Evolutionary conservation across 2,329 filamentous ascomycete genomes (phyloP).

Genomic region (Phyllosticta capitalensis): DNA sequence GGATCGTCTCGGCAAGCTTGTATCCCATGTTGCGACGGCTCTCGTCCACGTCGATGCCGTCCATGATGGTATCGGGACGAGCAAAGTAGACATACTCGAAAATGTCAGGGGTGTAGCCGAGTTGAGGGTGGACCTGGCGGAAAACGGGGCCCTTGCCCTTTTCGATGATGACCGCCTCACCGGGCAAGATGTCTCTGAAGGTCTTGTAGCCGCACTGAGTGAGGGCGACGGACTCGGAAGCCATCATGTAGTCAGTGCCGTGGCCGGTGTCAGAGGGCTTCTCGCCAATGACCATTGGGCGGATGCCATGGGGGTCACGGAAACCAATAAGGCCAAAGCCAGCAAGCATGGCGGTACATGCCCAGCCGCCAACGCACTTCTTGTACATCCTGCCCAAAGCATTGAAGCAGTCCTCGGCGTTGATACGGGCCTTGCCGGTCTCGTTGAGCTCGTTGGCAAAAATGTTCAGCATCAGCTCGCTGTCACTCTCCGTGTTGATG

Average conservation of each 20-base stretch:
- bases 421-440: conserved; percentile 72
- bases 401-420: conserved; percentile 66
- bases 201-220: conserved; percentile 70
- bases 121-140: conserved; percentile 59
- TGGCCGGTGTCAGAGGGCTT: conserved; percentile 56
- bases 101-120: conserved; percentile 71
- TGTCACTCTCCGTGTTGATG: conserved; percentile 85
- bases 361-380: conserved; percentile 65
- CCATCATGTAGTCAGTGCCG: conserved; percentile 78
- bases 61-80: conserved; percentile 70
- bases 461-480: conserved; percentile 79
- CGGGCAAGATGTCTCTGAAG: conserved; percentile 69
- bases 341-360: conserved; percentile 73
- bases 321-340: conserved; percentile 74
- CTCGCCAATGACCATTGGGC: conserved; percentile 70
- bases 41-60: conserved; percentile 78
- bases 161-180: conserved; percentile 75
- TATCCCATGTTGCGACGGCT: conserved; percentile 81
- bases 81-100: conserved; percentile 88
- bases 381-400: conserved; percentile 64
- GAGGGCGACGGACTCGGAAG: conserved; percentile 78
- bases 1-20: conserved; percentile 66
- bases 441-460: conserved; percentile 75
- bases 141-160: conserved; percentile 69
- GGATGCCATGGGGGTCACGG: conserved; percentile 71